Base-by-base conservation (phyloP, 75 land plant species). In the Pinus albicaulis region DNA sequence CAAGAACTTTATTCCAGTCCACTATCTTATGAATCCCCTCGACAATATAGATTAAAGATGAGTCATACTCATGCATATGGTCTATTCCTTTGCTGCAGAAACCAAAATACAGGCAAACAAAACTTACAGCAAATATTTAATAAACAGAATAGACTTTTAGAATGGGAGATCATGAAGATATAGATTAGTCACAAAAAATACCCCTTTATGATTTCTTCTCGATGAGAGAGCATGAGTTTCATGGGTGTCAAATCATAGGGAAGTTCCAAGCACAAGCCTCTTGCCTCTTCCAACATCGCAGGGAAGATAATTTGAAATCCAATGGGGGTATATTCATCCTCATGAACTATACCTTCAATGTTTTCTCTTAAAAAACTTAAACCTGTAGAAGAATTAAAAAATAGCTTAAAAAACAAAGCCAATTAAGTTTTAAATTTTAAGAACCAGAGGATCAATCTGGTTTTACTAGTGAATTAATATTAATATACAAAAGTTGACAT, bases 221-320 rank as follows among this genome's bases (percentile, higher is more conserved):
- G 74, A 71, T 77, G 77, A 0, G 77, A 52, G 41, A 84, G 2
- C 78, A 88, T 44, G 16, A 61, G 74, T 56, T 79, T 57, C 11
- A 82, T n/a, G 56, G 41, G 34, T 13, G 58, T 14, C 25, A 77
- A 17, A 13, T 59, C 76, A 44, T 82, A 22, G 48, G 81, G 75
- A 28, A 88, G 63, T 52, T 82, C 48, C 76, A 88, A 63, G 71
- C 75, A 26, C 63, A 84, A 59, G 22, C 78, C 76, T 59, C 78
- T 77, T 24, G 89, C 84, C 71, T 79, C 70, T 56, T 85, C 82
- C 52, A 85, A 34, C 87, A 88, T 79, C 57, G 79, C 84, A 70
- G 87, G 79, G 72, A 88, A 88, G 59, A 85, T 85, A 34, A 88
- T 80, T 16, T 85, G 82, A 76, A 85, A 88, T 55, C 89, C 89